Conservation (phyloP, 1,284 basidiomycete species). For the Sanghuangporus baumii region DNA sequence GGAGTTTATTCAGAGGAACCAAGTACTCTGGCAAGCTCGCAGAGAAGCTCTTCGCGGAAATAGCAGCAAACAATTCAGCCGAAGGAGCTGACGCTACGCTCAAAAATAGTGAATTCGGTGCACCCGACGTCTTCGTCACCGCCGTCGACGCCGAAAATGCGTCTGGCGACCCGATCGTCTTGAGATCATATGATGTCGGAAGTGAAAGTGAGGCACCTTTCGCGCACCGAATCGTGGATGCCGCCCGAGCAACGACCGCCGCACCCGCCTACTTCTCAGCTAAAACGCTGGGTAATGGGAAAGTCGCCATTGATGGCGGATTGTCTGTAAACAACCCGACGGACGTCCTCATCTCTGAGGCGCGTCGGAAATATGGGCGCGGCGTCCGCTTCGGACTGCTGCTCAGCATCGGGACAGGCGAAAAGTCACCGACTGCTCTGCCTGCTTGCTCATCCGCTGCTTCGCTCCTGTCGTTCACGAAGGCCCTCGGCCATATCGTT, state of each 20-base stretch:
- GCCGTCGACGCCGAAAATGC: neutral
- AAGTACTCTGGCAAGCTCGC: neutral
- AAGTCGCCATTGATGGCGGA: neutral
- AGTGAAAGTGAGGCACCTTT: neutral
- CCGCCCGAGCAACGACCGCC: neutral
- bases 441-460: neutral
- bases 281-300: neutral
- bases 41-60: neutral
- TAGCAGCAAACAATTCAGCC: neutral
- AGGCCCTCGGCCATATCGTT: neutral
- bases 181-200: neutral
- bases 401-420: neutral
- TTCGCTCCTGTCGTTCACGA: neutral
- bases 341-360: neutral
- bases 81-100: neutral
- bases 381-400: neutral
- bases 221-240: neutral
- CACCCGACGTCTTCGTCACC: neutral
- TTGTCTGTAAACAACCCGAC: neutral
- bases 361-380: neutral
- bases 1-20: neutral
- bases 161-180: neutral
- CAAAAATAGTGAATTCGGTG: neutral
- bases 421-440: neutral
- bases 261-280: neutral